Conservation (phyloP, 495 filamentous ascomycete species). For the Annulohypoxylon nitens region DNA sequence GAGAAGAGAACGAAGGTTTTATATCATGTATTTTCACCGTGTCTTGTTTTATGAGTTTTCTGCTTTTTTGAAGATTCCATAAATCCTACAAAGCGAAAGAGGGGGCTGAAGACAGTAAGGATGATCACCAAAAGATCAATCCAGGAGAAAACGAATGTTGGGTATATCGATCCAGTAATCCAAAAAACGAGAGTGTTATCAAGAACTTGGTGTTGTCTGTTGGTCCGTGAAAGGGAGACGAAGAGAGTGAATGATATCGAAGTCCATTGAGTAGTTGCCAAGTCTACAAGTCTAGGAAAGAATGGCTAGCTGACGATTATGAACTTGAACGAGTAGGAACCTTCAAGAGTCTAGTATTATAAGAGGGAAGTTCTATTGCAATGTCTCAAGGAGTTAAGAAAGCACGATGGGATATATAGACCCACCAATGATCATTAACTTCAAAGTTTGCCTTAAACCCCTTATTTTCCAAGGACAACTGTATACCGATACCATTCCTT, state of each 20-base stretch:
- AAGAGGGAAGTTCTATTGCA: neutral
- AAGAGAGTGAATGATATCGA: neutral
- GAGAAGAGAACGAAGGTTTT: slow-evolving; percentile 1
- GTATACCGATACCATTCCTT: too few relatives aligned
- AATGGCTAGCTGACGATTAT: neutral
- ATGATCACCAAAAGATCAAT: slow-evolving; percentile 53
- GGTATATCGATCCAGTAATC: slow-evolving; percentile 44
- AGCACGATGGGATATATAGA: neutral
- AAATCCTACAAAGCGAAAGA: slow-evolving; percentile 47
- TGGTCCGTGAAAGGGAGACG: slow-evolving; percentile 16
- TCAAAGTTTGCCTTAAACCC: neutral
- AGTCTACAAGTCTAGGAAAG: neutral
- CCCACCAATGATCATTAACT: neutral
- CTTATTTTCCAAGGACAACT: too few relatives aligned
- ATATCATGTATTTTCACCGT: slow-evolving; percentile 20
- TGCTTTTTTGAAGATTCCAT: slow-evolving; percentile 43
- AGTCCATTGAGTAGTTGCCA: neutral
- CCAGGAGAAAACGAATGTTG: slow-evolving; percentile 44
- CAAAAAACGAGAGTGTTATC: slow-evolving; percentile 45
- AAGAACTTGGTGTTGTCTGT: slow-evolving; percentile 13
- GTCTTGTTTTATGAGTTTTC: slow-evolving; percentile 32
- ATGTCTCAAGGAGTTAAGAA: neutral
- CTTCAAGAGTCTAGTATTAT: neutral
- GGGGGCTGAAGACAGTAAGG: slow-evolving; percentile 41
- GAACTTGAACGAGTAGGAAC: neutral